A percentile compares a stretch with the other conserved stretches of the same genome.
Conservation (phyloP, 805 yeast species). For the Maudiozyma turicensis region DNA sequence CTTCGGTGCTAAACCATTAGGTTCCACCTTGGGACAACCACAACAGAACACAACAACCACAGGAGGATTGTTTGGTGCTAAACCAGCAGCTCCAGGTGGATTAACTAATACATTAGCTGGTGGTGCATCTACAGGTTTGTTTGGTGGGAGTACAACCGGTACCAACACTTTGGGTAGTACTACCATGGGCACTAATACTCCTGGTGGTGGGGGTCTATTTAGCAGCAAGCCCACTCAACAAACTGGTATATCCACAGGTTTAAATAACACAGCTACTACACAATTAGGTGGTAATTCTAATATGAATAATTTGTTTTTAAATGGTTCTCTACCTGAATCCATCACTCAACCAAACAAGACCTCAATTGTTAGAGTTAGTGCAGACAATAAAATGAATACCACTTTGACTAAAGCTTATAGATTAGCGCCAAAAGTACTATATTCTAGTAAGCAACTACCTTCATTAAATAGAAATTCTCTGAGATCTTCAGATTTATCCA, state of each 20-base stretch:
- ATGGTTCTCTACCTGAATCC: conserved; percentile 11
- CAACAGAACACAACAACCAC: neutral
- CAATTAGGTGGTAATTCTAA: neutral
- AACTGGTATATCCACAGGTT: conserved; percentile 29
- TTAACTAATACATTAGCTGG: conserved; percentile 14
- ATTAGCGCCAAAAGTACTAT: conserved; percentile 54
- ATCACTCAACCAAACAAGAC: conserved; percentile 36
- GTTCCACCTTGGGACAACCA: neutral
- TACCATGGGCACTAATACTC: conserved; percentile 2
- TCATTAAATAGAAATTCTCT: neutral
- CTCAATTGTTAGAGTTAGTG: conserved; percentile 37
- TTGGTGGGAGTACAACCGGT: conserved; percentile 6
- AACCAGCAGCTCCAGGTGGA: neutral
- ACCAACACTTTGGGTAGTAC: conserved; percentile 9
- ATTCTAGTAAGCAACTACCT: conserved; percentile 17
- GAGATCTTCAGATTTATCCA: neutral
- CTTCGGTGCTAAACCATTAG: conserved; percentile 27
- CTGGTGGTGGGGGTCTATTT: conserved; percentile 23
- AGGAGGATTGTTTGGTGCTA: conserved; percentile 1
- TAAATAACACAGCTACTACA: neutral
- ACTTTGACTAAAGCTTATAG: conserved; percentile 51
- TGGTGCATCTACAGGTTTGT: conserved; percentile 28
- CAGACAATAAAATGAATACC: conserved; percentile 44
- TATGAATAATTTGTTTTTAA: neutral
- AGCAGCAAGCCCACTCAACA: conserved; percentile 25